Conservation (phyloP, 2,329 filamentous ascomycete genomes). For the Hymenoscyphus linearis region DNA sequence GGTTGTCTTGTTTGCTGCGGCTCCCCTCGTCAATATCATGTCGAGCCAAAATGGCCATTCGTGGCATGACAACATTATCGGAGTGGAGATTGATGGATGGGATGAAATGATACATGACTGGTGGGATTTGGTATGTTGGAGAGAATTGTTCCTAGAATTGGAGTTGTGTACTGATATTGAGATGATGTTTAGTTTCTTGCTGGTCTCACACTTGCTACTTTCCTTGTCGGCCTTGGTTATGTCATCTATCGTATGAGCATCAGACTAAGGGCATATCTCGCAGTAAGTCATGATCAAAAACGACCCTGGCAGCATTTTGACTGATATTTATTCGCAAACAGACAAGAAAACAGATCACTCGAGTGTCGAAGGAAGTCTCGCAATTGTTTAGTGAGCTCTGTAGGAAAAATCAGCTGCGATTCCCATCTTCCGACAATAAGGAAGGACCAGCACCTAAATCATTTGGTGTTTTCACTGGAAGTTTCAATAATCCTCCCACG, state of each 20-base stretch:
- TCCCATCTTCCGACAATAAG: not conserved
- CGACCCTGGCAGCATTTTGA: not conserved
- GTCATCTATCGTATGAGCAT: not conserved
- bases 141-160: not conserved
- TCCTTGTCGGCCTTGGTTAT: not conserved
- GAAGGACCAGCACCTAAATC: constrained; percentile 27
- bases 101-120: constrained; percentile 2
- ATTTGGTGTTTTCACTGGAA: constrained; percentile 38
- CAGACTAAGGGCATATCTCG: not conserved
- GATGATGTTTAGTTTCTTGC: not conserved
- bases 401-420: not conserved
- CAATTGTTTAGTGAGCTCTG: not conserved
- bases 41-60: not conserved
- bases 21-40: not conserved
- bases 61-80: not conserved
- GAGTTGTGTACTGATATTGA: not conserved
- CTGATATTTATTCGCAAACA: not conserved
- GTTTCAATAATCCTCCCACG: constrained; percentile 30
- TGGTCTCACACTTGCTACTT: not conserved
- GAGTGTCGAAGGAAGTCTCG: not conserved
- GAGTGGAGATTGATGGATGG: constrained; percentile 2
- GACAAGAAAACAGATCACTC: not conserved
- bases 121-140: constrained; percentile 7
- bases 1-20: not conserved
- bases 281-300: not conserved